Conservation (phyloP, 2,329 filamentous ascomycete genomes). For the Stylonectria norvegica region DNA sequence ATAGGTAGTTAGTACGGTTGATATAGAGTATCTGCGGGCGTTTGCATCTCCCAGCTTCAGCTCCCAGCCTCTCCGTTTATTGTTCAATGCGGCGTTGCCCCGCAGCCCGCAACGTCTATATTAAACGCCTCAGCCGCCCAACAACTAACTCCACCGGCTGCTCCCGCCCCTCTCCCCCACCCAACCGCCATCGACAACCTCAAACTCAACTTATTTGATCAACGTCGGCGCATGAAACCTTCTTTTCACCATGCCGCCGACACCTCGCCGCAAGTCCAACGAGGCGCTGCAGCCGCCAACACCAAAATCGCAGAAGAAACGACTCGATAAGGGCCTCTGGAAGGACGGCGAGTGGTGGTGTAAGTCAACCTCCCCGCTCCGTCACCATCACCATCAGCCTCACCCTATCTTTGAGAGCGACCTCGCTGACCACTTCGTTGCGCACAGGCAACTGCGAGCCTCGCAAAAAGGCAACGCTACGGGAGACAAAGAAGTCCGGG, state of each 20-base stretch:
- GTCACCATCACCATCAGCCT: neutral
- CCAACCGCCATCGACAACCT: no score
- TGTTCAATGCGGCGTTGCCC: no score
- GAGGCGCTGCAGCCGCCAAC: slow-evolving; percentile 15
- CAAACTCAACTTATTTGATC: no score
- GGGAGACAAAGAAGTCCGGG: slow-evolving; percentile 37
- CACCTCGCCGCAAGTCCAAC: slow-evolving; percentile 11
- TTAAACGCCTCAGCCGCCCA: no score
- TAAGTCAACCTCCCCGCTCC: slow-evolving; percentile 19
- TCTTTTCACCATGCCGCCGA: slow-evolving; percentile 13
- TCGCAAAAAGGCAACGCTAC: slow-evolving; percentile 33
- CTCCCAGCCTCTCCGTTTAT: no score
- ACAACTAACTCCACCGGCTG: slow-evolving; percentile 5
- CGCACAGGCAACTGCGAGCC: slow-evolving; percentile 42
- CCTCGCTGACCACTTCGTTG: slow-evolving; percentile 4
- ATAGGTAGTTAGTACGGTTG: no score
- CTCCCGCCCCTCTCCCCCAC: slow-evolving; percentile 13
- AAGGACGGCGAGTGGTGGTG: slow-evolving; percentile 37
- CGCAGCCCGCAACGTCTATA: no score
- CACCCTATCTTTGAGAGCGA: neutral
- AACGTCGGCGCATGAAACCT: slow-evolving; percentile 1
- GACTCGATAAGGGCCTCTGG: slow-evolving; percentile 31
- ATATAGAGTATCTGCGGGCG: no score
- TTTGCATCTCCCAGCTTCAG: no score
- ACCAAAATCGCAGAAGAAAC: slow-evolving; percentile 29